These are phyloP conservation scores for Corymbia calophylla DNA, from an alignment of 441 rosid species.

Conservation along the genomic window DNA sequence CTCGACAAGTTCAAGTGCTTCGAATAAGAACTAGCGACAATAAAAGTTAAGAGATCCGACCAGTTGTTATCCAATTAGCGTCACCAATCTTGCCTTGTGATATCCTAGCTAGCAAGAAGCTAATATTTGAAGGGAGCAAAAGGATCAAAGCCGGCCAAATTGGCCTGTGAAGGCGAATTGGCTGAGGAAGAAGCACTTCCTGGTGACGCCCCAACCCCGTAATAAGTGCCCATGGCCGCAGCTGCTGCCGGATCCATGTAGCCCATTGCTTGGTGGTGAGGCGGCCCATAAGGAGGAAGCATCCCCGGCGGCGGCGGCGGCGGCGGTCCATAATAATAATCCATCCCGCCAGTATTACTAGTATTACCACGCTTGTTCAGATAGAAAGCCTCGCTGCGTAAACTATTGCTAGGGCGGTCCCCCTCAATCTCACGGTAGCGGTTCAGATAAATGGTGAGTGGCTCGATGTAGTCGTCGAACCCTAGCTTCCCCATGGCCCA, in stretches of 20 bases:
- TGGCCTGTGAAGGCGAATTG: background rate
- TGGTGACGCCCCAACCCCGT: background rate
- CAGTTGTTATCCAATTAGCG: background rate
- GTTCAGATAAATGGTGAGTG: slow-evolving; percentile 39
- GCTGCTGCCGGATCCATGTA: background rate
- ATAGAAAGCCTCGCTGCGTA: background rate
- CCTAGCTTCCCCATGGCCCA: slow-evolving; percentile 97
- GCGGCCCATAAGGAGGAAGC: background rate
- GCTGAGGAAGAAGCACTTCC: background rate
- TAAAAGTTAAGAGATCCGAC: background rate
- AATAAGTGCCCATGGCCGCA: background rate
- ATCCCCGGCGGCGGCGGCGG: background rate
- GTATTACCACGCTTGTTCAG: background rate
- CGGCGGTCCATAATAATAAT: background rate
- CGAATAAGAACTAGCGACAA: background rate
- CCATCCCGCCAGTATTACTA: background rate
- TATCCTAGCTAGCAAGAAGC: background rate
- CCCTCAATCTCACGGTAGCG: slow-evolving; percentile 54
- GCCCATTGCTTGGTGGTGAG: background rate
- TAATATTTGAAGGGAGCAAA: background rate
- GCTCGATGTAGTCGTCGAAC: slow-evolving; percentile 86
- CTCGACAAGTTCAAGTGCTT: background rate
- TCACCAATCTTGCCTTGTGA: background rate
- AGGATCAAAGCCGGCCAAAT: background rate
- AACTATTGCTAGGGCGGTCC: slow-evolving; percentile 16